phyloP scores from a whole-genome alignment of 2,329 filamentous ascomycete species.

The Nannizziopsis barbatae region DNA sequence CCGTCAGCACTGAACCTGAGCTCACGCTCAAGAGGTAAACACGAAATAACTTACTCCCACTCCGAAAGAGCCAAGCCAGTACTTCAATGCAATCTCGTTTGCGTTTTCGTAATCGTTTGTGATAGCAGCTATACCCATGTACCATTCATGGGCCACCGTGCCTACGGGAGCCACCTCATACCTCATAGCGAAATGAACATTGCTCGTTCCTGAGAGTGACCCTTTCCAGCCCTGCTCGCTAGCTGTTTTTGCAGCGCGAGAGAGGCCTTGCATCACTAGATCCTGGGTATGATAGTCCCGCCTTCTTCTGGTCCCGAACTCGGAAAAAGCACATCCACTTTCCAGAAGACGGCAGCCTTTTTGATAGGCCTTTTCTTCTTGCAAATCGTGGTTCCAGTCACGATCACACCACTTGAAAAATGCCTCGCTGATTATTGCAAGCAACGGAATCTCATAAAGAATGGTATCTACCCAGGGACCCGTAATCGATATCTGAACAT shows the following conservation, averaged over 20 bases:
- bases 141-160: slow-evolving; percentile 95
- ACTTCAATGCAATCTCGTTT: slow-evolving; percentile 69
- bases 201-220: slow-evolving; percentile 78
- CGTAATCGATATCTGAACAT: slow-evolving; percentile 63
- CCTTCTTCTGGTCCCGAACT: slow-evolving; percentile 82
- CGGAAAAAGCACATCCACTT: slow-evolving; percentile 77
- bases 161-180: slow-evolving; percentile 76
- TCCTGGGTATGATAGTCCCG: slow-evolving; percentile 94
- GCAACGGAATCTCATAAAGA: slow-evolving; percentile 88
- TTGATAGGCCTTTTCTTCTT: slow-evolving; percentile 70
- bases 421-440: slow-evolving; percentile 85
- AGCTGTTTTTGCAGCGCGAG: slow-evolving; percentile 62
- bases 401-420: slow-evolving; percentile 95
- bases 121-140: slow-evolving; percentile 95
- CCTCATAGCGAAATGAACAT: slow-evolving; percentile 93
- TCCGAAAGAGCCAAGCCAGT: slow-evolving; percentile 89
- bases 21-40: not conserved
- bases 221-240: slow-evolving; percentile 55
- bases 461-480: slow-evolving; percentile 92
- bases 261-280: slow-evolving; percentile 77
- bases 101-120: slow-evolving; percentile 73
- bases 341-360: slow-evolving; percentile 72
- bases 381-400: slow-evolving; percentile 80
- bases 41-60: slow-evolving; percentile 44
- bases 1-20: not conserved